Conservation (phyloP, 768 basidiomycete species). For the Pholiota conissans region DNA sequence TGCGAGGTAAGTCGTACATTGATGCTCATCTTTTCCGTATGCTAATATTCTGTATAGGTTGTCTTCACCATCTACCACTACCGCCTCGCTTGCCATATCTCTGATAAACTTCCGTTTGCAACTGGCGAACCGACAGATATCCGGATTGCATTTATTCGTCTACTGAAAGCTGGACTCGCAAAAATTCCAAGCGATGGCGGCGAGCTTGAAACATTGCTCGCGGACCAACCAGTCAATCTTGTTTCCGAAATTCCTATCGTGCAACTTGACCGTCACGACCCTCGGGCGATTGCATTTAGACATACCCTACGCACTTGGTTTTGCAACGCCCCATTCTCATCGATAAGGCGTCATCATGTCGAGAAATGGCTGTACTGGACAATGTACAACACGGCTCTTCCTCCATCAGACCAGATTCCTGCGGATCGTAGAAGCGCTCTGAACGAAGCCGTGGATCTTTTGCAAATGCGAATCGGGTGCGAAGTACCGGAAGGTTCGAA, state of each 20-base stretch:
- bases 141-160: constrained; percentile 55
- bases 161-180: constrained; percentile 69
- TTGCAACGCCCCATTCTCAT: constrained; percentile 69
- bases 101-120: constrained; percentile 43
- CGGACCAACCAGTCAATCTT: constrained; percentile 57
- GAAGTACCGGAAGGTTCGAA: constrained; percentile 61
- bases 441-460: constrained; percentile 56
- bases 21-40: constrained; percentile 1
- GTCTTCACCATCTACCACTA: constrained; percentile 69
- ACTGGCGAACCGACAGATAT: constrained; percentile 56
- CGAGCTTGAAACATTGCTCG: constrained; percentile 54
- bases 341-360: constrained; percentile 62
- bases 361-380: constrained; percentile 83
- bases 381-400: constrained; percentile 69
- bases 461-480: constrained; percentile 74
- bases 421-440: constrained; percentile 47
- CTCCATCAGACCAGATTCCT: constrained; percentile 47
- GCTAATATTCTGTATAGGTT: constrained; percentile 42
- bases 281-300: constrained; percentile 72
- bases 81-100: constrained; percentile 47
- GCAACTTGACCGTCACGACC: constrained; percentile 61
- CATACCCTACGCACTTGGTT: constrained; percentile 78
- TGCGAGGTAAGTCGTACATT: constrained; percentile 50
- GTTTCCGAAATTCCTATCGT: constrained; percentile 58
- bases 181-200: constrained; percentile 48